phyloP scores from a whole-genome alignment of 495 filamentous ascomycete genomes.

The Aeminium ludgeri region DNA sequence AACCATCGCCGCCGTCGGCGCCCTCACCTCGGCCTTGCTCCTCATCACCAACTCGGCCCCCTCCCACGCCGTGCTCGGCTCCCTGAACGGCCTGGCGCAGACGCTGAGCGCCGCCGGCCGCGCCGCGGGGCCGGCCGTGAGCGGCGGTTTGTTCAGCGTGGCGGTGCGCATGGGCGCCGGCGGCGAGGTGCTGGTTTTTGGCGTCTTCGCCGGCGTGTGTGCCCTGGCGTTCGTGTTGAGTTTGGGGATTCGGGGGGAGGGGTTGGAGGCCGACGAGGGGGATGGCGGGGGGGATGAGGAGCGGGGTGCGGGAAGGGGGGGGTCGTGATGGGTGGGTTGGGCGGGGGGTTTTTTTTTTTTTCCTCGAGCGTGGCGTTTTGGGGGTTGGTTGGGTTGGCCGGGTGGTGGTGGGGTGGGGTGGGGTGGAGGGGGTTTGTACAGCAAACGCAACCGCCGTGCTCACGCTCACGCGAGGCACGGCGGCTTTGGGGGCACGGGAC shows the following conservation, averaged over 20 bases:
- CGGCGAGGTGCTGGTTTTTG: constrained; percentile 73
- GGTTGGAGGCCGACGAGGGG: constrained; percentile 45
- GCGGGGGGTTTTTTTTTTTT: too few species aligned
- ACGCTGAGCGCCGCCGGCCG: constrained; percentile 83
- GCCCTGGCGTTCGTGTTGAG: constrained; percentile 63
- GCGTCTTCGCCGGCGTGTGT: constrained; percentile 61
- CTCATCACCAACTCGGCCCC: constrained; percentile 87
- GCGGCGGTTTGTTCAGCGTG: constrained; percentile 65
- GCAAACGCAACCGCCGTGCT: too few species aligned
- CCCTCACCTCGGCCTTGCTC: constrained; percentile 73
- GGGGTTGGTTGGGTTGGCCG: too few species aligned
- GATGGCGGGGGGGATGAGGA: constrained; percentile 38
- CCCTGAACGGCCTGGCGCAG: constrained; percentile 85
- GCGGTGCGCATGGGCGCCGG: constrained; percentile 51
- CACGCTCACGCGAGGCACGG: too few species aligned
- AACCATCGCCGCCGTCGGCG: constrained; percentile 73
- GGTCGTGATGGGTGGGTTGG: not conserved
- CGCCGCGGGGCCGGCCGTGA: constrained; percentile 74
- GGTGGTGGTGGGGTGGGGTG: too few species aligned
- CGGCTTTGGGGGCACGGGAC: too few species aligned
- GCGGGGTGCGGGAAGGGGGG: constrained; percentile 25
- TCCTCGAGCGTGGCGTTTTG: too few species aligned
- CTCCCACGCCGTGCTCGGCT: constrained; percentile 70
- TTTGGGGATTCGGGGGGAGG: constrained; percentile 46
- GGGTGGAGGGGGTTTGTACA: too few species aligned